Conservation (phyloP, 2,329 filamentous ascomycete species). For the Colletotrichum orbiculare region DNA sequence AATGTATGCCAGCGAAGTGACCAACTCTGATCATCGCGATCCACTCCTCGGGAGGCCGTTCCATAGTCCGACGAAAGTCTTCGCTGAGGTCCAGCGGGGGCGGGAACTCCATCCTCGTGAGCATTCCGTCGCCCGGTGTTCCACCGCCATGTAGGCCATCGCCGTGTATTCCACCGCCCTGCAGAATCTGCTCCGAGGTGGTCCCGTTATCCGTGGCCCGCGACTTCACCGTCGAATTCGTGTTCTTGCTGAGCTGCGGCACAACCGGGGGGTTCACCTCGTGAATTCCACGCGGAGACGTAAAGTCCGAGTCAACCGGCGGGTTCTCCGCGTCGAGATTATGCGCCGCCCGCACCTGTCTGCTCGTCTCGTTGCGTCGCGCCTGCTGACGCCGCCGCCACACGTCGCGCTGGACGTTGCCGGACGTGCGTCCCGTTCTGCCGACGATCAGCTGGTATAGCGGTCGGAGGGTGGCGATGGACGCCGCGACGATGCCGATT, state of each 20-base stretch:
- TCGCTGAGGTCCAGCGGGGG: neutral
- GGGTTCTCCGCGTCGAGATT: constrained; percentile 7
- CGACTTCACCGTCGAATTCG: constrained; percentile 1
- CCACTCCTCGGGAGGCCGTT: neutral
- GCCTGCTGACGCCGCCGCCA: constrained; percentile 9
- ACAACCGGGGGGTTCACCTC: neutral
- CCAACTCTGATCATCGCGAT: neutral
- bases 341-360: constrained; percentile 4
- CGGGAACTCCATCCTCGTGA: constrained; percentile 9
- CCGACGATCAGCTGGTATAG: constrained; percentile 36
- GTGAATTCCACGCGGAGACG: constrained; percentile 1
- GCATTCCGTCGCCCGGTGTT: too few relatives aligned
- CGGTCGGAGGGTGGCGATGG: constrained; percentile 51
- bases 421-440: neutral
- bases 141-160: too few relatives aligned
- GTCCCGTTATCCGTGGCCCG: neutral
- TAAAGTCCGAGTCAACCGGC: neutral
- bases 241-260: constrained; percentile 1
- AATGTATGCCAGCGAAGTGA: constrained; percentile 81
- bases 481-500: constrained; percentile 52
- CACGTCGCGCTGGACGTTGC: neutral
- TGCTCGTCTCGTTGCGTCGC: constrained; percentile 9
- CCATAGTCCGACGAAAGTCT: neutral
- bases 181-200: too few relatives aligned
- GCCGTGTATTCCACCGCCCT: too few relatives aligned